Evolutionary conservation across 345 rosid genomes (phyloP).

Genomic region (Abelmoschus esculentus): DNA sequence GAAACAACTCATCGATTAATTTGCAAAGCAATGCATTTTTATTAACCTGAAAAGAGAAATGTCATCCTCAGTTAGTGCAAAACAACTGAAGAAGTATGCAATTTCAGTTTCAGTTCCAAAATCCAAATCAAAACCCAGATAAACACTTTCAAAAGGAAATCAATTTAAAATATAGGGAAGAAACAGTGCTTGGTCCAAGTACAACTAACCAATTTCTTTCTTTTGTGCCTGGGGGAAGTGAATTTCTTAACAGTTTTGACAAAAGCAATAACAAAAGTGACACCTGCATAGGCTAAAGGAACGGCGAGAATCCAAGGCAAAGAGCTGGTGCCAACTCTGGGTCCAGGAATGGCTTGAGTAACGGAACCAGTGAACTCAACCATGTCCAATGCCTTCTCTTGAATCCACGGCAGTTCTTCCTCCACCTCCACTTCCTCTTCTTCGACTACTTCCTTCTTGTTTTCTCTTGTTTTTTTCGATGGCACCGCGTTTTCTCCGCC

Average conservation of each 20-base stretch:
- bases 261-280: slow-evolving; percentile 63
- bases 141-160: background rate
- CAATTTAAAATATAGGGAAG: too few relatives aligned
- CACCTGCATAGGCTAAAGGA: slow-evolving; percentile 69
- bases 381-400: slow-evolving; percentile 82
- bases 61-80: background rate
- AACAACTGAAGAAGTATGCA: background rate
- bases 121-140: background rate
- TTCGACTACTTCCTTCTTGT: slow-evolving; percentile 18
- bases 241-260: slow-evolving; percentile 73
- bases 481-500: slow-evolving; percentile 16
- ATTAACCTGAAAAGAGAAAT: slow-evolving; percentile 42
- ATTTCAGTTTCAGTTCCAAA: background rate
- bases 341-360: slow-evolving; percentile 90
- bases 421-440: slow-evolving; percentile 45
- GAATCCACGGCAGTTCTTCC: slow-evolving; percentile 89
- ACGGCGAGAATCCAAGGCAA: slow-evolving; percentile 91
- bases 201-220: slow-evolving; percentile 50
- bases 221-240: slow-evolving; percentile 64
- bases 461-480: background rate
- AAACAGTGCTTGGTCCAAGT: too few relatives aligned
- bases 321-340: slow-evolving; percentile 80
- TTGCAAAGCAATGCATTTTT: slow-evolving; percentile 73
- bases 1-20: slow-evolving; percentile 63
- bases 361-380: slow-evolving; percentile 92